Conservation (phyloP, 176 grass and related monocot species). For the Cenchrus americanus region DNA sequence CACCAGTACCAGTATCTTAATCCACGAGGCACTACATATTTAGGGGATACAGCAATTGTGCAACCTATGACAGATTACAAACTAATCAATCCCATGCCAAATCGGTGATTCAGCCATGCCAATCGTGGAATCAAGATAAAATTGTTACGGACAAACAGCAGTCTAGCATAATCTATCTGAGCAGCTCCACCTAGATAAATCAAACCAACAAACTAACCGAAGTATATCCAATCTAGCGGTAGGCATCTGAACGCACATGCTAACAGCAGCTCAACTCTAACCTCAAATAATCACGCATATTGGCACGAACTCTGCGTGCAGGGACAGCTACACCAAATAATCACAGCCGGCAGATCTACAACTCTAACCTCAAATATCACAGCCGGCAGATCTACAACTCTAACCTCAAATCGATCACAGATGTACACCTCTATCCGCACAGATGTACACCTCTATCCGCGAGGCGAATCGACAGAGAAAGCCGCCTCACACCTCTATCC, state of each 20-base stretch:
- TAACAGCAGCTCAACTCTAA: neutral
- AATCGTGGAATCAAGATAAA: neutral
- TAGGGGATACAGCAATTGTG: neutral
- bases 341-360: neutral
- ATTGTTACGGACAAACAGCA: neutral
- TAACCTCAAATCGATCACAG: neutral
- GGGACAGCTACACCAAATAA: too few species aligned
- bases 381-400: neutral
- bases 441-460: too few species aligned
- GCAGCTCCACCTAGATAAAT: neutral
- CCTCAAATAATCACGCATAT: too few species aligned
- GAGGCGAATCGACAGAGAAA: too few species aligned
- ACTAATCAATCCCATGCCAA: neutral
- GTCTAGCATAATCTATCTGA: neutral
- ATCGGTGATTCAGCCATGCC: too few species aligned
- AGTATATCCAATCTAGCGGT: too few species aligned
- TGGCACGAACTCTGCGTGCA: too few species aligned
- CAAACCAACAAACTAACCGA: neutral
- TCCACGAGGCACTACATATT: neutral
- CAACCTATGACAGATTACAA: neutral
- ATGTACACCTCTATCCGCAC: neutral
- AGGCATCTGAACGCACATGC: neutral
- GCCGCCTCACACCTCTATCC: too few species aligned
- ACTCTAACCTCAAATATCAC: neutral
- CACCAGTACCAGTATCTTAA: too few species aligned